Percentiles rank a stretch among this genome's conserved stretches.
phyloP scores from a whole-genome alignment of 345 rosid genomes.

The Heritiera littoralis region DNA sequence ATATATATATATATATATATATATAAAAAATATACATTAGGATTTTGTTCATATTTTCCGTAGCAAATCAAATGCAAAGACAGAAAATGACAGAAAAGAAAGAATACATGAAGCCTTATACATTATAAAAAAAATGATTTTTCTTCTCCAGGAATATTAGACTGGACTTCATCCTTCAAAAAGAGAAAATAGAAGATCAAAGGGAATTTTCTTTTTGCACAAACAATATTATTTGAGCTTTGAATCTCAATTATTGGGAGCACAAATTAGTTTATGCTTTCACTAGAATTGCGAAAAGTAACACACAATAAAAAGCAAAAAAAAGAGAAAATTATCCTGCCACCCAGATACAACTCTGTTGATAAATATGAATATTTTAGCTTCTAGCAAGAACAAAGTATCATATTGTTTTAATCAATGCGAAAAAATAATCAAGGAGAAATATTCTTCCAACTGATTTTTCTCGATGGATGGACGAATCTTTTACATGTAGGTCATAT shows the following conservation, averaged over 20 bases:
- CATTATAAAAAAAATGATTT: neutral
- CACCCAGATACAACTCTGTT: neutral
- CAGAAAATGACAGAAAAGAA: neutral
- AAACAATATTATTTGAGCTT: neutral
- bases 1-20: neutral
- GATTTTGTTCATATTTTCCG: neutral
- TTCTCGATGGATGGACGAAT: no score
- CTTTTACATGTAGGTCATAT: no score
- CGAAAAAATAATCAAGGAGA: no score
- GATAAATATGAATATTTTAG: neutral
- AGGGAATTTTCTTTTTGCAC: neutral
- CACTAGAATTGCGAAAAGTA: neutral
- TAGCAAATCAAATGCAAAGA: neutral
- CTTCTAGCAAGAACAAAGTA: neutral
- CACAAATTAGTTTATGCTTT: neutral
- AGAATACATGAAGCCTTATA: neutral
- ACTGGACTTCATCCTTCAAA: neutral
- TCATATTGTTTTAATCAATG: neutral
- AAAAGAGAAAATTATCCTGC: neutral
- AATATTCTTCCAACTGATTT: no score
- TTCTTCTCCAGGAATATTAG: neutral
- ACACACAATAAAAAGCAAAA: neutral
- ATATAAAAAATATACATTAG: neutral
- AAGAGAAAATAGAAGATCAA: neutral
- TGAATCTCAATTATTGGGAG: slow-evolving; percentile 4